Evolutionary conservation across 1,284 basidiomycete species (phyloP).

Genomic region (Papiliotrema terrestris): DNA sequence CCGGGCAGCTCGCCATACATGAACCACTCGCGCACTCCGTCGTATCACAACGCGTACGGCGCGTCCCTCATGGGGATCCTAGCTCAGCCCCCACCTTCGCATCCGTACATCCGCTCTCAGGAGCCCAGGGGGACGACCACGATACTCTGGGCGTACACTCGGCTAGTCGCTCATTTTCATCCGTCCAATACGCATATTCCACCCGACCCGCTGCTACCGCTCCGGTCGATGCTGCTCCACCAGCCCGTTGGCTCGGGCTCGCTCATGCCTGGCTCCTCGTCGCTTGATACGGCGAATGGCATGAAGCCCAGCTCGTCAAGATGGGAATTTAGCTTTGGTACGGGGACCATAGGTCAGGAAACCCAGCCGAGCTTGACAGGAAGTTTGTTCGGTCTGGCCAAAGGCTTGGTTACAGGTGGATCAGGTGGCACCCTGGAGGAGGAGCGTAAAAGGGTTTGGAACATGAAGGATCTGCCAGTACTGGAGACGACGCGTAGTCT

Average conservation of each 20-base stretch:
- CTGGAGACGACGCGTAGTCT: constrained; percentile 43
- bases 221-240: constrained; percentile 44
- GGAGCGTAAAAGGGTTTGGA: constrained; percentile 48
- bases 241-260: constrained; percentile 48
- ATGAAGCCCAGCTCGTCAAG: constrained; percentile 16
- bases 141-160: constrained; percentile 47
- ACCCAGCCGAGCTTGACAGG: constrained; percentile 47
- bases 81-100: constrained; percentile 21
- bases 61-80: constrained; percentile 12
- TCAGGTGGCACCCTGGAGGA: constrained; percentile 44
- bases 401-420: constrained; percentile 40
- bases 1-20: constrained; percentile 3
- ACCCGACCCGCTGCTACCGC: constrained; percentile 48
- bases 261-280: constrained; percentile 7
- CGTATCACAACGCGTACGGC: constrained; percentile 38
- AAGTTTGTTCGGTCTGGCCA: constrained; percentile 46
- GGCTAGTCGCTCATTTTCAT: constrained; percentile 43
- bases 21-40: constrained; percentile 22
- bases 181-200: constrained; percentile 48
- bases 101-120: constrained; percentile 26
- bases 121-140: constrained; percentile 33
- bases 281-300: background rate
- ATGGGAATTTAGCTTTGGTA: constrained; percentile 45
- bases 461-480: constrained; percentile 46
- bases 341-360: constrained; percentile 41